Percentiles rank a stretch among this genome's conserved stretches.
These are phyloP conservation scores for Botryotinia narcissicola DNA, from an alignment of 2,329 filamentous ascomycete genomes.

Conservation along the genomic window DNA sequence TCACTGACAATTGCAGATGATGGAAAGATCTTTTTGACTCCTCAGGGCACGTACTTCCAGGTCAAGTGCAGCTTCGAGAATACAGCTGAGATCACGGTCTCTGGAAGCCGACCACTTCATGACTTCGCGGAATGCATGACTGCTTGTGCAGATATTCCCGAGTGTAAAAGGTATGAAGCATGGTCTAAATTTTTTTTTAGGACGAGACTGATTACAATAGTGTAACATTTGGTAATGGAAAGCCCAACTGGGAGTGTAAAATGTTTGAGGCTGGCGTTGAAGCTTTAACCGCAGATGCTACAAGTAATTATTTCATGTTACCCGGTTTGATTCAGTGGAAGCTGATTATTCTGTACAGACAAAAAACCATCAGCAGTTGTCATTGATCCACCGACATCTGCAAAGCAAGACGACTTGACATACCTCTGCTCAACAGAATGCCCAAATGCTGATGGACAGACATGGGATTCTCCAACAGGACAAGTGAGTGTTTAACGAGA, in stretches of 20 bases:
- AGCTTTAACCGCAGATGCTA: slow-evolving; percentile 4
- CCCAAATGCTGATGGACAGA: slow-evolving; percentile 15
- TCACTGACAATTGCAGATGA: neutral
- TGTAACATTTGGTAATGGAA: slow-evolving; percentile 2
- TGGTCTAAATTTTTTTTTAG: too few relatives aligned
- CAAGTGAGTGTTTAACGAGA: neutral
- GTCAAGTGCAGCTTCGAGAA: slow-evolving; percentile 10
- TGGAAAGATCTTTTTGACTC: slow-evolving; percentile 5
- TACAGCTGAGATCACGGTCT: neutral
- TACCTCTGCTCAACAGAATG: slow-evolving; percentile 11
- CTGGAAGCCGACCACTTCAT: slow-evolving; percentile 14
- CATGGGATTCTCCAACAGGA: slow-evolving; percentile 8
- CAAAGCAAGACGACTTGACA: neutral
- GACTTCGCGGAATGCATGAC: slow-evolving; percentile 14
- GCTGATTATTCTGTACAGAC: neutral
- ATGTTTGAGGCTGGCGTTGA: neutral
- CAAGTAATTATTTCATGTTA: neutral
- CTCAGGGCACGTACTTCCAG: slow-evolving; percentile 8
- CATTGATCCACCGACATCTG: slow-evolving; percentile 7
- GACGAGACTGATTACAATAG: neutral
- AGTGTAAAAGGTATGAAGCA: slow-evolving; percentile 9
- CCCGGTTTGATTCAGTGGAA: neutral
- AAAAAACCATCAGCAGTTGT: neutral
- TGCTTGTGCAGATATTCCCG: slow-evolving; percentile 11
- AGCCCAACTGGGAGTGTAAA: slow-evolving; percentile 10